Conservation (phyloP, 345 rosid genomes). For the Adansonia digitata region DNA sequence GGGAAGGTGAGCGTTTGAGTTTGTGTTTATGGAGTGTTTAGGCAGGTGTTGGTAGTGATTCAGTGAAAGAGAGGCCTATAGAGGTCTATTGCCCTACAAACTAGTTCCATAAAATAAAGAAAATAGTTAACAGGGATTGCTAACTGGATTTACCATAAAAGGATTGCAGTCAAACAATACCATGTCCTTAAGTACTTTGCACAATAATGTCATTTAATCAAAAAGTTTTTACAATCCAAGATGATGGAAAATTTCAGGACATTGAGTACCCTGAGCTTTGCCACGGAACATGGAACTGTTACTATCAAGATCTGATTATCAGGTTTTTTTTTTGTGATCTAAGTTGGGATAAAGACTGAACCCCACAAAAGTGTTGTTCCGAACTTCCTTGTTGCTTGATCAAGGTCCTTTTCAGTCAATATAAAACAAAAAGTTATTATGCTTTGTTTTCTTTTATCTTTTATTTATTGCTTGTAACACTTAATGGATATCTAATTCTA, state of each 20-base stretch:
- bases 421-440: background rate
- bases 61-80: conserved; percentile 18
- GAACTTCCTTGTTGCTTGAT: conserved; percentile 14
- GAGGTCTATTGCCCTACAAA: conserved; percentile 42
- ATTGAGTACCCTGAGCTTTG: conserved; percentile 46
- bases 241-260: conserved; percentile 30
- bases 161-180: background rate
- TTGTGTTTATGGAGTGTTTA: background rate
- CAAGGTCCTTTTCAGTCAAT: conserved; percentile 15
- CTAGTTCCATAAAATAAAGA: conserved; percentile 14
- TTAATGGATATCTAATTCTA: no score
- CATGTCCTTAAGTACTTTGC: background rate
- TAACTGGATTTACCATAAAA: conserved; percentile 10
- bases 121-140: conserved; percentile 8
- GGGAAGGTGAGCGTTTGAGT: conserved; percentile 17
- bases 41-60: conserved; percentile 23
- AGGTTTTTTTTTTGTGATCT: conserved; percentile 50
- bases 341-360: conserved; percentile 36
- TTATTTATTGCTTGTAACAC: background rate
- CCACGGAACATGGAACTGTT: conserved; percentile 69
- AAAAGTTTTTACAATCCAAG: conserved; percentile 33
- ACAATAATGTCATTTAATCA: conserved; percentile 30
- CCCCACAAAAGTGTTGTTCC: conserved; percentile 23
- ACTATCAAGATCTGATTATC: conserved; percentile 55
- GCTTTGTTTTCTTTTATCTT: background rate